These are phyloP conservation scores for Xanthoconium separans DNA, from an alignment of 1,284 basidiomycete genomes.

Conservation along the genomic window DNA sequence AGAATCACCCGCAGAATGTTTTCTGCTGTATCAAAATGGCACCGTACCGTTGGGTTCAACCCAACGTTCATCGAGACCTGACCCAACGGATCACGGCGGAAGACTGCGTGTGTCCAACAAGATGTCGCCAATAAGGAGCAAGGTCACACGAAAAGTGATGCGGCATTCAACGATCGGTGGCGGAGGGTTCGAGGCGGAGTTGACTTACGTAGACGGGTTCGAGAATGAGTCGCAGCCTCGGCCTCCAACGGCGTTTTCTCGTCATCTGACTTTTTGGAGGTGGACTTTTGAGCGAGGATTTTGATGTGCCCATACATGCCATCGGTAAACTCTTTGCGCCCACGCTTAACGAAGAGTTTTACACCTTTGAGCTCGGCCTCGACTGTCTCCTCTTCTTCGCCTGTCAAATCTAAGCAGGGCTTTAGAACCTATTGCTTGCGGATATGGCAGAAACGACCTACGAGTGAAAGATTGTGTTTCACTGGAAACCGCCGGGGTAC, in stretches of 20 bases:
- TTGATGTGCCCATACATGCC: constrained; percentile 63
- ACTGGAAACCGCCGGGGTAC: not conserved
- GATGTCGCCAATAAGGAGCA: not conserved
- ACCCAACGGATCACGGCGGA: constrained; percentile 64
- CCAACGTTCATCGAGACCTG: constrained; percentile 67
- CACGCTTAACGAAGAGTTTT: constrained; percentile 61
- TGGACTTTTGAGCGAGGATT: constrained; percentile 43
- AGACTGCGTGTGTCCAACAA: constrained; percentile 40
- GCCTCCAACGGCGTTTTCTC: not conserved
- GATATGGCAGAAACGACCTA: constrained; percentile 8
- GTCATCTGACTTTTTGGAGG: not conserved
- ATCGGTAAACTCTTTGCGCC: constrained; percentile 53
- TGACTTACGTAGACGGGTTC: constrained; percentile 35
- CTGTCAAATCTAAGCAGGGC: constrained; percentile 39
- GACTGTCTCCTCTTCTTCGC: constrained; percentile 62
- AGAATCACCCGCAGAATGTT: constrained; percentile 53
- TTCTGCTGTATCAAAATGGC: constrained; percentile 55
- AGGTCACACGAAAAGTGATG: constrained; percentile 8
- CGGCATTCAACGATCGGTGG: constrained; percentile 23
- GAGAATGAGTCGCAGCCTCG: constrained; percentile 12
- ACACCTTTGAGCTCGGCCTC: constrained; percentile 55
- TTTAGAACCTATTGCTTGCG: constrained; percentile 4
- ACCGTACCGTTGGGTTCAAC: constrained; percentile 50
- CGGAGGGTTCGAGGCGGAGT: constrained; percentile 19
- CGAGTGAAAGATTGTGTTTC: constrained; percentile 9